phyloP scores from a whole-genome alignment of 306 rosid genomes.

The Urtica urens region DNA sequence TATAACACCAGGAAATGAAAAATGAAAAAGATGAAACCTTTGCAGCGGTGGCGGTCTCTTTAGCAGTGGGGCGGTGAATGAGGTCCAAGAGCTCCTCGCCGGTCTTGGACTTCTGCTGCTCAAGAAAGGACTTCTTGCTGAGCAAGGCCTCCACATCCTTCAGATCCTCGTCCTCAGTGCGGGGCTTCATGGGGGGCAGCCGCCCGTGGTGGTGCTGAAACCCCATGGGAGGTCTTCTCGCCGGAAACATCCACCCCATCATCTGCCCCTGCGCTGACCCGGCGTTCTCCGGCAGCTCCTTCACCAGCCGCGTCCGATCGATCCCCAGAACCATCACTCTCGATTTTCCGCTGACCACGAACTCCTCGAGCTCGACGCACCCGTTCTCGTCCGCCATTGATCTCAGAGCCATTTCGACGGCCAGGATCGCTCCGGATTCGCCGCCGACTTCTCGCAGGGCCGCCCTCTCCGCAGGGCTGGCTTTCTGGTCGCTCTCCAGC shows the following conservation, averaged over 20 bases:
- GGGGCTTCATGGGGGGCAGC: slow-evolving; percentile 33
- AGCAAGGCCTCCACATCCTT: slow-evolving; percentile 83
- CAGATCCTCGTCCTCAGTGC: slow-evolving; percentile 71
- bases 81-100: slow-evolving; percentile 96
- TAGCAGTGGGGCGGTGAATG: slow-evolving; percentile 89
- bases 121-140: slow-evolving; percentile 76
- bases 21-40: slow-evolving; percentile 40
- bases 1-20: not conserved
- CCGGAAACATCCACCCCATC: slow-evolving; percentile 51
- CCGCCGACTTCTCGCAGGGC: slow-evolving; percentile 76
- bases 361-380: slow-evolving; percentile 76
- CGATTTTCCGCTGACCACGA: slow-evolving; percentile 82
- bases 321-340: slow-evolving; percentile 71
- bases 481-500: slow-evolving; percentile 60
- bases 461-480: slow-evolving; percentile 46
- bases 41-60: slow-evolving; percentile 92
- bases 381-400: slow-evolving; percentile 83
- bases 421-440: slow-evolving; percentile 62
- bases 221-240: slow-evolving; percentile 48
- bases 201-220: slow-evolving; percentile 28
- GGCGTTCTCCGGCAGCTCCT: slow-evolving; percentile 74
- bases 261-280: slow-evolving; percentile 33
- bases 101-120: slow-evolving; percentile 75
- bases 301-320: slow-evolving; percentile 62
- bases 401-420: slow-evolving; percentile 88